phyloP scores from a whole-genome alignment of 257 asterid species.

The Solanum rostratum region DNA sequence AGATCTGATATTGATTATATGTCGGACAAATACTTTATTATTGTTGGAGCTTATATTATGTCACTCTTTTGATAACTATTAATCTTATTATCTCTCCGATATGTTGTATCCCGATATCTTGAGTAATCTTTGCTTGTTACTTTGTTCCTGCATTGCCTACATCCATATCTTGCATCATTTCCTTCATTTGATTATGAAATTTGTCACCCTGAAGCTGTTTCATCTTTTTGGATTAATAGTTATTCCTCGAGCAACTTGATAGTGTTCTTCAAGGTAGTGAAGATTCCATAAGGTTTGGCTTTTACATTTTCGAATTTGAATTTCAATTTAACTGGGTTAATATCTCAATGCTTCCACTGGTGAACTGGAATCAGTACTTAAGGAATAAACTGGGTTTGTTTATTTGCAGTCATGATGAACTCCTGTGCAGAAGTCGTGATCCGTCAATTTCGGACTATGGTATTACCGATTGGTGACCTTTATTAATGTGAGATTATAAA shows the following conservation, averaged over 20 bases:
- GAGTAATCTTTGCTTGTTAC: not conserved
- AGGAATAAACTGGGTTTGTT: not conserved
- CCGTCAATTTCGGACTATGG: slow-evolving; percentile 88
- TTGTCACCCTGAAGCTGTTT: not conserved
- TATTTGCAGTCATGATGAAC: slow-evolving; percentile 76
- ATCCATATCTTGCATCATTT: not conserved
- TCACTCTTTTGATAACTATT: not conserved
- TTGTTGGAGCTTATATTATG: not conserved
- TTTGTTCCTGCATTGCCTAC: not conserved
- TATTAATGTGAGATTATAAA: not conserved
- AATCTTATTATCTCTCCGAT: not conserved
- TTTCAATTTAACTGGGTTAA: not conserved
- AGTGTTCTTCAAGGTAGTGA: slow-evolving; percentile 64
- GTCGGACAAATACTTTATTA: not conserved
- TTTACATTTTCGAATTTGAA: not conserved
- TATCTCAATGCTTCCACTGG: not conserved
- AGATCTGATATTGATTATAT: not conserved
- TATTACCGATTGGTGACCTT: slow-evolving; percentile 25
- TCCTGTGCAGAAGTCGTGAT: slow-evolving; percentile 71
- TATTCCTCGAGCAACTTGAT: slow-evolving; percentile 92
- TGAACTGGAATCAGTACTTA: not conserved
- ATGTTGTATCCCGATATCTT: not conserved
- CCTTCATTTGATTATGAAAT: not conserved
- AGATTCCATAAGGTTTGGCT: slow-evolving; percentile 57
- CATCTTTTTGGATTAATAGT: slow-evolving; percentile 32